A percentile compares a stretch with the other conserved stretches of the same genome.
phyloP scores from a whole-genome alignment of 352 stramenopile genomes.

The Phytopythium mirpurense region DNA sequence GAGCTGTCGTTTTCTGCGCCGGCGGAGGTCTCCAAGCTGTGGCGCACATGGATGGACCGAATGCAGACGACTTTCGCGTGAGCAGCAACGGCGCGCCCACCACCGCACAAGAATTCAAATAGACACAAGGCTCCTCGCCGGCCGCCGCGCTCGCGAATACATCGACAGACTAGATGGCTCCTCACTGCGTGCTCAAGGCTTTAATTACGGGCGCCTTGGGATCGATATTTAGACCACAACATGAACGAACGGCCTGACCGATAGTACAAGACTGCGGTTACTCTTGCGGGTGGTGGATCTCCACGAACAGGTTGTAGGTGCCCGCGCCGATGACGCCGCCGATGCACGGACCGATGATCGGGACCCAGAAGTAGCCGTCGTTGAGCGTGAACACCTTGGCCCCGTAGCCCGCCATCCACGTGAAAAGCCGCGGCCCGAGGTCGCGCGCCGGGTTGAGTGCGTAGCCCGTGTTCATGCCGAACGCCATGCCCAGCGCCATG shows the following conservation, averaged over 20 bases:
- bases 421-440: slow-evolving; percentile 27
- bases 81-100: no score
- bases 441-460: slow-evolving; percentile 42
- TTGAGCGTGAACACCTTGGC: slow-evolving; percentile 24
- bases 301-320: slow-evolving; percentile 39
- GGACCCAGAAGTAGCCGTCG: slow-evolving; percentile 57
- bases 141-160: no score
- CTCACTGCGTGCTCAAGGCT: no score
- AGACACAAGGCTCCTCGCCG: slow-evolving; percentile 4
- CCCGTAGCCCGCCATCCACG: slow-evolving; percentile 25
- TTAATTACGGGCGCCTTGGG: no score
- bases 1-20: slow-evolving; percentile 15
- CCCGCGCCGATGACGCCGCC: slow-evolving; percentile 37
- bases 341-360: slow-evolving; percentile 36
- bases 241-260: no score
- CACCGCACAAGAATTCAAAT: background rate
- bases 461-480: slow-evolving; percentile 42
- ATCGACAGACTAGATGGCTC: no score
- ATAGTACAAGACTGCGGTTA: no score
- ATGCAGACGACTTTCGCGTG: background rate
- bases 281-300: slow-evolving; percentile 49
- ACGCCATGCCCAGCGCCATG: slow-evolving; percentile 53
- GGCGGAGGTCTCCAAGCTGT: slow-evolving; percentile 1
- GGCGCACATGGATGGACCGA: slow-evolving; percentile 5
- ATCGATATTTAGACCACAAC: no score